Conservation (phyloP, 2,329 filamentous ascomycete genomes). For the Fonsecaea erecta region DNA sequence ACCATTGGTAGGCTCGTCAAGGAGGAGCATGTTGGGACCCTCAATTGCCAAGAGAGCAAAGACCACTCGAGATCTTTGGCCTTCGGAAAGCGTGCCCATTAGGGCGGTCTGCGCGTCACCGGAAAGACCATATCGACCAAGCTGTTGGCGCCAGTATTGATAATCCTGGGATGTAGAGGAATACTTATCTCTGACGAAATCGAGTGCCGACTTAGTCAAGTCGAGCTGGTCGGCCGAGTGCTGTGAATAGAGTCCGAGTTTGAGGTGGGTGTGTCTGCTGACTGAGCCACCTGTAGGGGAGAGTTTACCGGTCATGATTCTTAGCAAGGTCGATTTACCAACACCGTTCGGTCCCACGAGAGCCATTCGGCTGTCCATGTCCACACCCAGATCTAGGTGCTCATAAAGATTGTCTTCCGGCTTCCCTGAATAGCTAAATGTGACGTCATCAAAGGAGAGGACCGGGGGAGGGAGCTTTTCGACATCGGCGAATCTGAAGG, state of each 20-base stretch:
- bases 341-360: conserved; percentile 99
- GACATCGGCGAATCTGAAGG: conserved; percentile 96
- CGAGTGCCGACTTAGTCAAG: conserved; percentile 93
- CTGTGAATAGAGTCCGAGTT: conserved; percentile 97
- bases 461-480: conserved; percentile 99
- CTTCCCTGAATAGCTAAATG: conserved; percentile 95
- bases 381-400: conserved; percentile 95
- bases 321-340: conserved; percentile 94
- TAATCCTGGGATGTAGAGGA: conserved; percentile 87
- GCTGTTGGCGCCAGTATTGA: conserved; percentile 99
- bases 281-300: conserved; percentile 79
- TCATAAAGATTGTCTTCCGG: conserved; percentile 91
- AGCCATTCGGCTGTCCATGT: conserved; percentile 98
- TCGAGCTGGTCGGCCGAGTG: conserved; percentile 98
- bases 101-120: conserved; percentile 94
- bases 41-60: conserved; percentile 97
- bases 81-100: conserved; percentile 97
- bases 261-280: conserved; percentile 94
- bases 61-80: conserved; percentile 97
- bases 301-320: conserved; percentile 94
- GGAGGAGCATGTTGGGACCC: conserved; percentile 92
- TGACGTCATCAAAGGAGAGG: conserved; percentile 93
- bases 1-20: conserved; percentile 99
- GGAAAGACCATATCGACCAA: conserved; percentile 89
- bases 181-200: conserved; percentile 98